phyloP scores from a whole-genome alignment of 306 rosid genomes.

The Pueraria montana region DNA sequence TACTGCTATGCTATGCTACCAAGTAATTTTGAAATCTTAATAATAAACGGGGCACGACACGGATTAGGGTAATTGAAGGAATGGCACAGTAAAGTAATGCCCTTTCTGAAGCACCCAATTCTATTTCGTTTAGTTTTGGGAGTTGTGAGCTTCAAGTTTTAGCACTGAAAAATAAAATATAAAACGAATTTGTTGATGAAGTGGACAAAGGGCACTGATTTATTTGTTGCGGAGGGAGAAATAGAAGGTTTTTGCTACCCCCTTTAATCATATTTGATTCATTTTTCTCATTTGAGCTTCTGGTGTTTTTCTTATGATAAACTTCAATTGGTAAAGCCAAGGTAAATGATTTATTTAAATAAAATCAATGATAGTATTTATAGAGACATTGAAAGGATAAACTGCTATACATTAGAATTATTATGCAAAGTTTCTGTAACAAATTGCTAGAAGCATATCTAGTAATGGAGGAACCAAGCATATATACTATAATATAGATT shows the following conservation, averaged over 20 bases:
- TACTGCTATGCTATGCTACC: background rate
- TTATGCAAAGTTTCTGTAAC: slow-evolving; percentile 6
- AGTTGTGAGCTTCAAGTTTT: background rate
- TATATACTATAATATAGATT: background rate
- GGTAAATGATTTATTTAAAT: background rate
- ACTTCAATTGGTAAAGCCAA: background rate
- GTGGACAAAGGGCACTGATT: background rate
- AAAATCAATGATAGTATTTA: background rate
- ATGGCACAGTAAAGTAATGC: background rate
- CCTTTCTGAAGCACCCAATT: background rate
- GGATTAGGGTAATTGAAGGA: slow-evolving; percentile 4
- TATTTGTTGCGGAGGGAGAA: background rate
- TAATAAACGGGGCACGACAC: background rate
- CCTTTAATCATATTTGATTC: background rate
- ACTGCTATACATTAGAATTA: background rate
- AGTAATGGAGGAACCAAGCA: slow-evolving; percentile 3
- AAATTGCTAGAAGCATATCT: slow-evolving; percentile 4
- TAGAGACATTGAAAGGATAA: background rate
- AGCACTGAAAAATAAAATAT: background rate
- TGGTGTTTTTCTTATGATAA: background rate
- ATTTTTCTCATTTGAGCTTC: background rate
- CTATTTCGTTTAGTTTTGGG: background rate
- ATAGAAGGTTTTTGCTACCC: background rate
- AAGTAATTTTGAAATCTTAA: background rate
- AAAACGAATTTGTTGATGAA: slow-evolving; percentile 1